phyloP scores from a whole-genome alignment of 305 asterid species.

The Fraxinus angustifolia region DNA sequence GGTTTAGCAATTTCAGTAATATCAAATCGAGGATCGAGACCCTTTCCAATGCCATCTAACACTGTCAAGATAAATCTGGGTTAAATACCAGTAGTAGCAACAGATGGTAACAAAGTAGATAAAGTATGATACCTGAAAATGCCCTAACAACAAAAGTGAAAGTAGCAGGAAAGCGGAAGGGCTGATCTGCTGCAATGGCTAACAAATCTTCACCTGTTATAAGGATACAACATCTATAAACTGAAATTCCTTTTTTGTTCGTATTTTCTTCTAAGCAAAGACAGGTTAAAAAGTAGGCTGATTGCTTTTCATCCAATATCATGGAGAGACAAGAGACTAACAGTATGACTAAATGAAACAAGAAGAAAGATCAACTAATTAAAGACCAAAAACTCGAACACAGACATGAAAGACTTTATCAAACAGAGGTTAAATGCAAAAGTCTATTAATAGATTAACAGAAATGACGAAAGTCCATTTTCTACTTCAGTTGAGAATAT shows the following conservation, averaged over 20 bases:
- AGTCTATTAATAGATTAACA: background rate
- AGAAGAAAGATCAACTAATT: background rate
- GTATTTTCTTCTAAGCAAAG: background rate
- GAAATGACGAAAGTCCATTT: background rate
- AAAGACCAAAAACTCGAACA: background rate
- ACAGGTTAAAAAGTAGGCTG: background rate
- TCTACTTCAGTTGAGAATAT: background rate
- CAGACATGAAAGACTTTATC: background rate
- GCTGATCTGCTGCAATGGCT: slow-evolving; percentile 93
- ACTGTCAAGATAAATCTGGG: slow-evolving; percentile 39
- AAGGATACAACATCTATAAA: background rate
- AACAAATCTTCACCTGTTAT: slow-evolving; percentile 87
- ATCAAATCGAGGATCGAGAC: slow-evolving; percentile 97
- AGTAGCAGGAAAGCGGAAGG: slow-evolving; percentile 96
- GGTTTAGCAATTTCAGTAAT: slow-evolving; percentile 97
- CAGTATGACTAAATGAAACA: background rate
- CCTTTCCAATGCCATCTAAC: slow-evolving; percentile 97
- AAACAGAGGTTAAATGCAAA: background rate
- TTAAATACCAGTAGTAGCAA: slow-evolving; percentile 13
- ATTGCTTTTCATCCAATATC: background rate
- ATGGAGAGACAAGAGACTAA: background rate
- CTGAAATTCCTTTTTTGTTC: background rate
- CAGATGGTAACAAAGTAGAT: slow-evolving; percentile 1
- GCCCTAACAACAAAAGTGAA: slow-evolving; percentile 96
- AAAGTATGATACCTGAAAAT: slow-evolving; percentile 58